phyloP scores from a whole-genome alignment of 768 basidiomycete genomes.

The Tulasnella sp. region DNA sequence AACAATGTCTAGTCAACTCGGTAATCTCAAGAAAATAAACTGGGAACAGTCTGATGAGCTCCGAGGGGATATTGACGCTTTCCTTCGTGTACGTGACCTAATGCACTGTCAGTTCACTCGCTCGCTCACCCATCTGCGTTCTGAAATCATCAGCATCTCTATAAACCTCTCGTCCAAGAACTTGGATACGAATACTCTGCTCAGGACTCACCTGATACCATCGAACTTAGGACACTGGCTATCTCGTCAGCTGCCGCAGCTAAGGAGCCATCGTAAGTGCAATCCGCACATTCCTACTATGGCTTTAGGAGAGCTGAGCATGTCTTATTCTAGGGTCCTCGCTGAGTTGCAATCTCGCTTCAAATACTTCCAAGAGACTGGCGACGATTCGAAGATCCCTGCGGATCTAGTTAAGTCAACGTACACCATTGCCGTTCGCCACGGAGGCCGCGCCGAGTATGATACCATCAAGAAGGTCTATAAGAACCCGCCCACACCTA shows the following conservation, averaged over 20 bases:
- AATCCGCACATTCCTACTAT: neutral
- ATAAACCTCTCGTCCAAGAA: conserved; percentile 63
- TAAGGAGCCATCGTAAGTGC: conserved; percentile 30
- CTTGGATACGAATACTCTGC: conserved; percentile 68
- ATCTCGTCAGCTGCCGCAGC: conserved; percentile 45
- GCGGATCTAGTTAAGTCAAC: conserved; percentile 59
- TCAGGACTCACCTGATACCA: conserved; percentile 54
- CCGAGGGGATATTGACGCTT: conserved; percentile 43
- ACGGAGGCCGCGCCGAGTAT: conserved; percentile 67
- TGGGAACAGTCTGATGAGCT: conserved; percentile 61
- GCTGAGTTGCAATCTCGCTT: conserved; percentile 64
- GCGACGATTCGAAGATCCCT: conserved; percentile 69
- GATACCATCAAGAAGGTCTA: conserved; percentile 59
- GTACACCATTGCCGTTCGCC: conserved; percentile 41
- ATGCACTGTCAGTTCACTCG: neutral
- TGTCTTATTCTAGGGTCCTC: conserved; percentile 47
- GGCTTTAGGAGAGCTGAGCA: neutral
- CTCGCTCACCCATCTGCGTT: neutral
- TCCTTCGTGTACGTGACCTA: conserved; percentile 42
- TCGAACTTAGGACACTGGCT: conserved; percentile 64
- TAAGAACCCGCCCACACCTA: conserved; percentile 63
- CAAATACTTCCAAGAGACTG: conserved; percentile 52
- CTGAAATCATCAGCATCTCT: conserved; percentile 25
- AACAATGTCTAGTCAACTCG: conserved; percentile 49
- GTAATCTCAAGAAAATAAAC: conserved; percentile 53